phyloP scores from a whole-genome alignment of 306 rosid genomes.

The Prosopis cineraria region DNA sequence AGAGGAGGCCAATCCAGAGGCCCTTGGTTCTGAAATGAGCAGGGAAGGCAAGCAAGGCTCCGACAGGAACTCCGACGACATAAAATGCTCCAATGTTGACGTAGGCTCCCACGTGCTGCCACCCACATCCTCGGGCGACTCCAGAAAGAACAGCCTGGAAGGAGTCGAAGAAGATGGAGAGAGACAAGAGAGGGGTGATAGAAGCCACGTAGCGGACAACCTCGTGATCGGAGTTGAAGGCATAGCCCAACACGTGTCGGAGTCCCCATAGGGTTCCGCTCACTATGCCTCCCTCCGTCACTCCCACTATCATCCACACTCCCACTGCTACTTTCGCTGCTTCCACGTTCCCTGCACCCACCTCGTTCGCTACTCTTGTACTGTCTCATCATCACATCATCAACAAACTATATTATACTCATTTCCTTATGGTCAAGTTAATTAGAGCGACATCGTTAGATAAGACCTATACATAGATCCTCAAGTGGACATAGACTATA shows the following conservation, averaged over 20 bases:
- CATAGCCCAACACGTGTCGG: conserved; percentile 43
- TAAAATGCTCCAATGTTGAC: neutral
- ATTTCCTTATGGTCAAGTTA: too few relatives aligned
- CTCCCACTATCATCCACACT: conserved; percentile 29
- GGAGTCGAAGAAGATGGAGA: conserved; percentile 46
- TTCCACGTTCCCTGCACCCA: conserved; percentile 50
- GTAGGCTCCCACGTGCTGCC: neutral
- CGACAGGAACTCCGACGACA: neutral
- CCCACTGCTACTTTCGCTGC: conserved; percentile 36
- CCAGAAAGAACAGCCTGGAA: conserved; percentile 45
- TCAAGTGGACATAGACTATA: too few relatives aligned
- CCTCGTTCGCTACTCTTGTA: conserved; percentile 50
- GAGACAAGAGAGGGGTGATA: conserved; percentile 41
- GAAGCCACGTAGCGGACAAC: conserved; percentile 37
- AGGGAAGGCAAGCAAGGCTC: neutral
- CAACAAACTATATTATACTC: neutral
- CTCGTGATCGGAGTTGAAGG: conserved; percentile 36
- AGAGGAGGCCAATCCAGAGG: neutral
- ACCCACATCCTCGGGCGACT: neutral
- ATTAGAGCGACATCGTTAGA: too few relatives aligned
- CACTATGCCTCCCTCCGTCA: conserved; percentile 37
- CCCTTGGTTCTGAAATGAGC: neutral
- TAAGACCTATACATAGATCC: too few relatives aligned
- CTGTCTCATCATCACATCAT: conserved; percentile 27
- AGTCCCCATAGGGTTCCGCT: conserved; percentile 23